phyloP scores from a whole-genome alignment of 257 asterid genomes.

The Sherardia arvensis region DNA sequence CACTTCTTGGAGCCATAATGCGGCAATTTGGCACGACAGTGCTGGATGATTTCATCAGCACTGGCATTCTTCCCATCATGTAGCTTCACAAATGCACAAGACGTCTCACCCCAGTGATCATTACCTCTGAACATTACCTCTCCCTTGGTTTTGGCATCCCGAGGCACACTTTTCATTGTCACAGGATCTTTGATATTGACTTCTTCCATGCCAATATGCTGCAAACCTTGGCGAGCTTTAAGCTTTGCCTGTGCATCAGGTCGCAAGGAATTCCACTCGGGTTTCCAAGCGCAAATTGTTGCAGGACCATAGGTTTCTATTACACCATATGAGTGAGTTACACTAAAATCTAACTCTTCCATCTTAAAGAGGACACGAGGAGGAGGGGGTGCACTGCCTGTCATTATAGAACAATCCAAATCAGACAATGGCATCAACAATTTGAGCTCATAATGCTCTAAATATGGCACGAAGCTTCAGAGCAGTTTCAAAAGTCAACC shows the following conservation, averaged over 20 bases:
- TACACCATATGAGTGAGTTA: slow-evolving; percentile 28
- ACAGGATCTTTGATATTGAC: slow-evolving; percentile 20
- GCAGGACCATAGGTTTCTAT: slow-evolving; percentile 34
- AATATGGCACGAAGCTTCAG: too few relatives aligned
- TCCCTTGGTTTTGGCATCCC: slow-evolving; percentile 25
- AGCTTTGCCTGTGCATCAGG: slow-evolving; percentile 19
- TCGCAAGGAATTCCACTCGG: slow-evolving; percentile 28
- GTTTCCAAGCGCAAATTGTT: slow-evolving; percentile 29
- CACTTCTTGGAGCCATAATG: slow-evolving; percentile 31
- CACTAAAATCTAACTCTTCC: slow-evolving; percentile 27
- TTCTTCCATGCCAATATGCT: slow-evolving; percentile 27
- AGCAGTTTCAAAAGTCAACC: too few relatives aligned
- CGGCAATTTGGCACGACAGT: slow-evolving; percentile 27
- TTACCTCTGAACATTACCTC: slow-evolving; percentile 37
- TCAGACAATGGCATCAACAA: too few relatives aligned
- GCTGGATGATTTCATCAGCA: slow-evolving; percentile 19
- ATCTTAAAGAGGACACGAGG: slow-evolving; percentile 22
- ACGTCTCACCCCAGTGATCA: slow-evolving; percentile 32
- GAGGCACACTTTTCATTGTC: slow-evolving; percentile 24
- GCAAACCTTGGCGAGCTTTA: slow-evolving; percentile 28
- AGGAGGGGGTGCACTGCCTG: slow-evolving; percentile 35
- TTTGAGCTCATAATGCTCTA: too few relatives aligned
- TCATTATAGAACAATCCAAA: slow-evolving; percentile 20
- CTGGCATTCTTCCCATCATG: slow-evolving; percentile 20
- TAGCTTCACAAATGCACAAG: slow-evolving; percentile 30